Base-by-base conservation (phyloP, 2,329 filamentous ascomycete genomes). In the Pyrenophora graminea region DNA sequence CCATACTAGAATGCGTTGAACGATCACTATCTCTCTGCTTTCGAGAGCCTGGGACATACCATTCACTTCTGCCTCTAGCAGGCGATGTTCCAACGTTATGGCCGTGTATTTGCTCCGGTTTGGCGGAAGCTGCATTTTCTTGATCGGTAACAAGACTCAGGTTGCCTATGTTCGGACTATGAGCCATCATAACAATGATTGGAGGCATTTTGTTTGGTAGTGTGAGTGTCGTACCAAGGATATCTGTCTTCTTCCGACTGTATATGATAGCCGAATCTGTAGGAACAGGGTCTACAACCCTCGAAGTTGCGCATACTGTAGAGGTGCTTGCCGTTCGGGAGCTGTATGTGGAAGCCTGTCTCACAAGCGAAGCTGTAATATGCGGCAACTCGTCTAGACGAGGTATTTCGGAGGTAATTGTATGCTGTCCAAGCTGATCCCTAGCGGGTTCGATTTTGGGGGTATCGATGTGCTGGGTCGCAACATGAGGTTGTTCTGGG, bases 251-350 rank as follows among this genome's bases (percentile, higher is more conserved):
- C 45, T 53, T 62, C 17, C 54, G 48, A 48, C 53, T 55, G 21
- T 48, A 57, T 2, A 62, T 47, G 12, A 63, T 48, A n/a, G 59
- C 54, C 6, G 59, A 38, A 31, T 67, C 59, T 4, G 32, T 40
- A 3, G 44, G 37, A 17, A 45, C 37, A 5, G 50, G 38, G 39
- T 64, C 48, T 6, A 43, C 34, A 4, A 21, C n/a, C 4, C 36
- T n/a, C 8, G 39, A 36, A 13, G 33, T n/a, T 13, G 50, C 55
- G 27, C 57, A 64, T 17, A 64, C 48, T 7, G 59, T 67, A 1
- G 55, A 56, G 9, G 27, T 9, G 27, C 27, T 30, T 12, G 27
- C 33, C 36, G 36, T 63, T 69, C n/a, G 58, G 47, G 9, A 38
- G 42, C 33, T 53, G 51, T 30, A 12, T 30, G 8, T 13, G 8